Base-by-base conservation (phyloP, 352 stramenopile species). In the Blastocystis hominis region DNA sequence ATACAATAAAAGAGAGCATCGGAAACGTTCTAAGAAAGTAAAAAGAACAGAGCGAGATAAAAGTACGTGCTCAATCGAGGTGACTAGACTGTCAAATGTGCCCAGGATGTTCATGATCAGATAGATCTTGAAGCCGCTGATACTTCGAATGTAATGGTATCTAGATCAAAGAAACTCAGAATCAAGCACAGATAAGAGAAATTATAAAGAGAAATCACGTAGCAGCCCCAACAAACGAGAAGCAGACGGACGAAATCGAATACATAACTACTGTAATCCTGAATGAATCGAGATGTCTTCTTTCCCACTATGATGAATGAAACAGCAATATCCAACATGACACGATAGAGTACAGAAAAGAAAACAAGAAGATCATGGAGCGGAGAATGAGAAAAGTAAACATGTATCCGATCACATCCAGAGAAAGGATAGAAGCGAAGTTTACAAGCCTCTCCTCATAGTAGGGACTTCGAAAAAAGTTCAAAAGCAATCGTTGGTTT, bases 31-130 rank as follows among this genome's bases (percentile, higher is more conserved):
- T 75, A 75, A 4, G 13, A 24, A 50, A 15, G 61, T 30, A 15
- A 36, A 75, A 15, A 36, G 42, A 68, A 46, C 13, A 54, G 63
- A 75, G n/a, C n/a, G n/a, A n/a, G n/a, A n/a, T n/a, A 75, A 15
- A 24, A 6, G 17, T 17, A 75, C 63, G n/a, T 75, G 63, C 47
- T 75, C 63, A 47, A 75, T 75, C 0, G 63, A 75, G n/a, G 63
- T 75, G 63, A 75, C 42, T 13, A 75, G 63, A 47, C 36, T 40
- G 63, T 75, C 63, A 47, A 75, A 75, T 15, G 63, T 75, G 7
- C 63, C 63, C 42, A 75, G 63, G n/a, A 75, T 75, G 42, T 17
- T 75, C 10, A 75, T 75, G 42, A 75, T 75, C 63, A 75, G 63
- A 47, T 75, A 75, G 13, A 47, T 75, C 63, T 75, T 75, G 42